Evolutionary conservation across 2,329 filamentous ascomycete species (phyloP).

Genomic region (Amphichorda felina): DNA sequence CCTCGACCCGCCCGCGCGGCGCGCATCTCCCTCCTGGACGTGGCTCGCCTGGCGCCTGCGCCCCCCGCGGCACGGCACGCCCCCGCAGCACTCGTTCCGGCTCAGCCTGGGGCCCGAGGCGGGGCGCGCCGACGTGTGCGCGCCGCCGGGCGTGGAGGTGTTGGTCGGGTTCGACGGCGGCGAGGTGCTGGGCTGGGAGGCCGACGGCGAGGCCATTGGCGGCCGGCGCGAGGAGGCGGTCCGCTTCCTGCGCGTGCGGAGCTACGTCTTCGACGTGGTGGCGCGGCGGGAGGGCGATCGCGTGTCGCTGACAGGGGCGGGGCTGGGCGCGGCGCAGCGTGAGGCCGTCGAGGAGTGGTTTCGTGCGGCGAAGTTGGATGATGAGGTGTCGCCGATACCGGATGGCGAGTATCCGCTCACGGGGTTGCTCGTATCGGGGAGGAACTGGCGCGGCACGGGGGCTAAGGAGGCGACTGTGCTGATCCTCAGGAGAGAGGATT

Average conservation of each 20-base stretch:
- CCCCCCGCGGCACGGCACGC: slow-evolving; percentile 7
- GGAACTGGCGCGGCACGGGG: slow-evolving; percentile 1
- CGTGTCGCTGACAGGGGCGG: slow-evolving; percentile 4
- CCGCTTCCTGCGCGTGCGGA: slow-evolving; percentile 19
- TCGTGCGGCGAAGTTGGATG: not conserved
- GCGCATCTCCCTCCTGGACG: slow-evolving; percentile 22
- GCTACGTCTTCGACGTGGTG: slow-evolving; percentile 19
- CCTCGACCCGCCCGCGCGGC: slow-evolving; percentile 7
- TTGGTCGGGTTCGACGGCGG: slow-evolving; percentile 21
- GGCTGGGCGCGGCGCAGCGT: not conserved
- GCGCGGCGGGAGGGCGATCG: slow-evolving; percentile 7
- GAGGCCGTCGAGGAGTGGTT: slow-evolving; percentile 8
- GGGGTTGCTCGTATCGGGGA: slow-evolving; percentile 4
- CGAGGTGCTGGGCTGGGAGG: slow-evolving; percentile 21
- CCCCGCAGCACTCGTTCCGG: slow-evolving; percentile 10
- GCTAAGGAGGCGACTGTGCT: slow-evolving; percentile 12
- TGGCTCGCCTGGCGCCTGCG: slow-evolving; percentile 23
- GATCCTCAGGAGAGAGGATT: slow-evolving; percentile 11
- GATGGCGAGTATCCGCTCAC: slow-evolving; percentile 2
- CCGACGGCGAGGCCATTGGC: slow-evolving; percentile 18
- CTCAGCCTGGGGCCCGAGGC: slow-evolving; percentile 13
- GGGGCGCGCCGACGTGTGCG: slow-evolving; percentile 12
- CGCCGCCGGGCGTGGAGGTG: slow-evolving; percentile 18
- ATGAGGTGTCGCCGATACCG: not conserved
- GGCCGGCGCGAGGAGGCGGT: slow-evolving; percentile 12